Evolutionary conservation across 495 filamentous ascomycete species (phyloP).

Genomic region (Parmelia sp.): DNA sequence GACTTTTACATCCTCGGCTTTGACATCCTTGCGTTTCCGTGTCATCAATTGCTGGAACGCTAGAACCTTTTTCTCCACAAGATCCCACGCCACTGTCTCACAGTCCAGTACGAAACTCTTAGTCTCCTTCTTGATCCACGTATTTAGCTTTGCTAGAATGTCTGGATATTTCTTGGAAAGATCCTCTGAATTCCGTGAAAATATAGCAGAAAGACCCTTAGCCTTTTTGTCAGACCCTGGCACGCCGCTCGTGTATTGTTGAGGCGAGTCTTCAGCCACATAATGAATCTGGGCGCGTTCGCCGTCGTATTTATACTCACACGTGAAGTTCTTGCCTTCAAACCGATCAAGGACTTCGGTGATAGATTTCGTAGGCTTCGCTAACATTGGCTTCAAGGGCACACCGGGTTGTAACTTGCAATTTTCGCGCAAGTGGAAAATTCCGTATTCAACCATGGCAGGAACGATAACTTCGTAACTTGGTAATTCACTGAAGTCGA

Average conservation of each 20-base stretch:
- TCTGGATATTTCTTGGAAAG: conserved; percentile 96
- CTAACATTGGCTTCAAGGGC: conserved; percentile 96
- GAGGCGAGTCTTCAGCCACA: conserved; percentile 70
- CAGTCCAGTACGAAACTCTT: conserved; percentile 95
- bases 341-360: conserved; percentile 96
- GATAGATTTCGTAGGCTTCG: conserved; percentile 98
- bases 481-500: conserved; percentile 63
- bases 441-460: conserved; percentile 76
- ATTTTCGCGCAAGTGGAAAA: conserved; percentile 68
- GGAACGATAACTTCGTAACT: conserved; percentile 95
- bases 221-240: conserved; percentile 50
- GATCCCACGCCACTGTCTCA: conserved; percentile 98
- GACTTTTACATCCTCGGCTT: conserved; percentile 92
- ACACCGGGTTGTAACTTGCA: conserved; percentile 94
- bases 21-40: conserved; percentile 93
- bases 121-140: conserved; percentile 83
- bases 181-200: conserved; percentile 95
- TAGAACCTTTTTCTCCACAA: conserved; percentile 81
- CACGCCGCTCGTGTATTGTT: conserved; percentile 52
- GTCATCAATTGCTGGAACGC: conserved; percentile 99
- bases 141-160: conserved; percentile 76
- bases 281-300: conserved; percentile 97
- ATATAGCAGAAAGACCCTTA: conserved; percentile 75
- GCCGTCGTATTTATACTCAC: conserved; percentile 98
- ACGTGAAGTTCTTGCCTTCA: conserved; percentile 90